Evolutionary conservation across 768 basidiomycete genomes (phyloP).

Genomic region (Hirschioporus abietinus): DNA sequence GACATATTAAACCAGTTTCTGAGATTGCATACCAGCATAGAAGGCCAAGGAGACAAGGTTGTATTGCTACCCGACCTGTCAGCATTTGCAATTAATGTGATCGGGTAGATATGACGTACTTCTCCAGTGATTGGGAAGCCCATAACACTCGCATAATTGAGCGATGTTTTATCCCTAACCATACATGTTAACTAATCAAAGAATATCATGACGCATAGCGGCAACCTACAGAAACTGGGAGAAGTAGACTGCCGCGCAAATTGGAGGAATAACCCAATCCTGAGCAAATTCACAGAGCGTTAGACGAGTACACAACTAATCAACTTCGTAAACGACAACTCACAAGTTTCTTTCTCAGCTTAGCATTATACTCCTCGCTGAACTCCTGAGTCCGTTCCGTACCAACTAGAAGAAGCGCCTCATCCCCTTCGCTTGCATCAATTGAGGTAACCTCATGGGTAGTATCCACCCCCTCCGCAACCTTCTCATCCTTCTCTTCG

Average conservation of each 20-base stretch:
- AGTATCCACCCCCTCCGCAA: neutral
- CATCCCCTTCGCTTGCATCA: constrained; percentile 44
- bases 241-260: constrained; percentile 63
- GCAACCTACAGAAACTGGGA: constrained; percentile 53
- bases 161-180: constrained; percentile 58
- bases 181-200: neutral
- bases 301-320: neutral
- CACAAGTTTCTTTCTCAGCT: constrained; percentile 55
- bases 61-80: constrained; percentile 38
- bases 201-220: neutral
- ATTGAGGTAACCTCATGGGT: constrained; percentile 20
- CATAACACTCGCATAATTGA: constrained; percentile 70
- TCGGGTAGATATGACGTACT: constrained; percentile 25
- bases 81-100: neutral
- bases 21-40: constrained; percentile 42
- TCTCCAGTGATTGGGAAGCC: constrained; percentile 59
- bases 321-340: constrained; percentile 8
- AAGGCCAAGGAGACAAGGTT: constrained; percentile 61
- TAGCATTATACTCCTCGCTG: constrained; percentile 55
- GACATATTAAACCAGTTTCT: neutral
- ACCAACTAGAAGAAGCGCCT: constrained; percentile 57
- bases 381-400: constrained; percentile 44
- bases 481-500: constrained; percentile 29
- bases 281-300: constrained; percentile 14
- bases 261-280: constrained; percentile 49